Evolutionary conservation across 108 stramenopile species (phyloP).

Genomic region (Thalassiosira profunda): DNA sequence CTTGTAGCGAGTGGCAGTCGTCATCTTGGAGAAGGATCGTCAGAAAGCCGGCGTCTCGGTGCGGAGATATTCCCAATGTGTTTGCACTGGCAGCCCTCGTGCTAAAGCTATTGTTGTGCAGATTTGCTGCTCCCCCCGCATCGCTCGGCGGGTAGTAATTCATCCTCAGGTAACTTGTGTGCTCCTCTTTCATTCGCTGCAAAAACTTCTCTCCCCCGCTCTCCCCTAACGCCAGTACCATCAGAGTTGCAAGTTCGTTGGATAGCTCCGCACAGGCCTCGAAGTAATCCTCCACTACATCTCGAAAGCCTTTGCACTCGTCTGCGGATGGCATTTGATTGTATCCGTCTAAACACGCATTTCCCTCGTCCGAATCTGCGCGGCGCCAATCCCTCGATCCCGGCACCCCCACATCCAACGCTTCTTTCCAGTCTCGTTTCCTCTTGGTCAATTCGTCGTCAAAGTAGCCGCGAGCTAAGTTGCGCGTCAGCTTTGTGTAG

Average conservation of each 20-base stretch:
- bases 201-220: slow-evolving; percentile 39
- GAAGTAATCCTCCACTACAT: slow-evolving; percentile 68
- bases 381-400: slow-evolving; percentile 65
- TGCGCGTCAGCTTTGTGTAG: too few species aligned
- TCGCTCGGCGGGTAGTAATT: slow-evolving; percentile 87
- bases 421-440: slow-evolving; percentile 90
- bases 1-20: slow-evolving; percentile 84
- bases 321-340: slow-evolving; percentile 83
- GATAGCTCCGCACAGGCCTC: slow-evolving; percentile 71
- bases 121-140: too few species aligned
- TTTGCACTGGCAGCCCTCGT: too few species aligned
- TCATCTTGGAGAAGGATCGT: slow-evolving; percentile 93
- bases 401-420: slow-evolving; percentile 87
- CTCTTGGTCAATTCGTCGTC: slow-evolving; percentile 96
- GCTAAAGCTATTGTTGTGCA: too few species aligned
- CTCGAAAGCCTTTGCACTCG: slow-evolving; percentile 65
- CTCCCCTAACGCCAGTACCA: slow-evolving; percentile 65
- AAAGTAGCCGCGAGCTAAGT: slow-evolving; percentile 92
- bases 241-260: slow-evolving; percentile 57
- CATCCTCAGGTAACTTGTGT: slow-evolving; percentile 86
- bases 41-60: slow-evolving; percentile 93
- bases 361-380: slow-evolving; percentile 55
- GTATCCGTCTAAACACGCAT: slow-evolving; percentile 88
- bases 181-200: slow-evolving; percentile 53
- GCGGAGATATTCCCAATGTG: slow-evolving; percentile 78